Conservation (phyloP, 2,329 filamentous ascomycete genomes). For the Beauveria scarabaeidicola region DNA sequence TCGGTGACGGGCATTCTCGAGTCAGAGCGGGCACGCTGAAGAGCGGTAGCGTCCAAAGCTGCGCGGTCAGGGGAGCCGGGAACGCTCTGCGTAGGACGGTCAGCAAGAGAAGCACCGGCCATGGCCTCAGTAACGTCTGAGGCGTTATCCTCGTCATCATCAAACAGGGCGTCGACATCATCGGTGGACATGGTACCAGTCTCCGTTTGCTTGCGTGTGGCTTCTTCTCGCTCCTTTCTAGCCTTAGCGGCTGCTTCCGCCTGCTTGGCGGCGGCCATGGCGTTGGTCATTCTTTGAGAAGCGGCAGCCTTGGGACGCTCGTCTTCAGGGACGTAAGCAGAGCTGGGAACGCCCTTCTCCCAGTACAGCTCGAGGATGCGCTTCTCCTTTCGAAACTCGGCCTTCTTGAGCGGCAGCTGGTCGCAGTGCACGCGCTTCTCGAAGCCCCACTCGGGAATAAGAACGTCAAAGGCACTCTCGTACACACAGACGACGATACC, state of each 20-base stretch:
- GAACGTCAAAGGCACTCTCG: conserved; percentile 94
- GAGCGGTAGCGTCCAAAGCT: conserved; percentile 54
- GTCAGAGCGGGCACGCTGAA: conserved; percentile 87
- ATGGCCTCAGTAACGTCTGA: conserved; percentile 87
- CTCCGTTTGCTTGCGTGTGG: conserved; percentile 85
- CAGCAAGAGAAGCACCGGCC: conserved; percentile 79
- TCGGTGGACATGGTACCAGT: conserved; percentile 90
- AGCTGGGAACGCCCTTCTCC: conserved; percentile 98
- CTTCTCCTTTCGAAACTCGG: conserved; percentile 97
- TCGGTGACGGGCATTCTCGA: conserved; percentile 77
- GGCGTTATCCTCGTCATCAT: conserved; percentile 72
- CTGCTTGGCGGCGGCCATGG: conserved; percentile 66
- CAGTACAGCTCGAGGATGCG: conserved; percentile 93
- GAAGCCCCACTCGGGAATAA: conserved; percentile 97
- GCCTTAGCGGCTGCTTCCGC: conserved; percentile 74
- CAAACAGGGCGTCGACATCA: conserved; percentile 90
- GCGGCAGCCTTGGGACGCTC: conserved; percentile 80
- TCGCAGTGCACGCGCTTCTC: conserved; percentile 99
- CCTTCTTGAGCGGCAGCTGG: conserved; percentile 94
- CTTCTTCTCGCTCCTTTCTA: conserved; percentile 82
- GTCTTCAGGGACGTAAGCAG: conserved; percentile 91
- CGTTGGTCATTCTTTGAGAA: conserved; percentile 65
- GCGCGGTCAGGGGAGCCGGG: conserved; percentile 82
- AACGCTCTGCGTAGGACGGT: conserved; percentile 90
- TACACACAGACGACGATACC: conserved; percentile 96